Base-by-base conservation (phyloP, 805 yeast species). In the Suhomyces faveliae region DNA sequence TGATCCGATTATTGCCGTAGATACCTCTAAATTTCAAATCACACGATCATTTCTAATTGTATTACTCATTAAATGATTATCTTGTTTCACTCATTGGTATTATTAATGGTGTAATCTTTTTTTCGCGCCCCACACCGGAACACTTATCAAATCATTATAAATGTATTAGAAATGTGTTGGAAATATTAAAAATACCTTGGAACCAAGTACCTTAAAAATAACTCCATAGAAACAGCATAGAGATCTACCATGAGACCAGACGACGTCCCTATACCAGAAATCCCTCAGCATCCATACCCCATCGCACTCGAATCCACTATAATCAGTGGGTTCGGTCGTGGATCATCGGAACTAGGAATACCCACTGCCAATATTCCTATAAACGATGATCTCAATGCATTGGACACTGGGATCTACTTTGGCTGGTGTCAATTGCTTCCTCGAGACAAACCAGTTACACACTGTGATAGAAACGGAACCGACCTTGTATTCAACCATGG, bases 291-390 rank as follows among this genome's bases (percentile, higher is more conserved):
- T 29, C 91, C 91, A 0, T 71, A 77, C 45, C 78, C 78, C 0
- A 64, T 74, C 3, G 67, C 74, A 4, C 66, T 62, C 12, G 63
- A 66, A 41, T 69, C 84, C 11, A 70, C 71, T 23, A 76, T 87
- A 22, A 74, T 84, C 15, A 76, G 91, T 24, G 99, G 99, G 0
- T 94, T 89, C 67, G 99, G 99, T 5, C 78, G 99, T 46, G 99
- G 99, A 0, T 89, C 97, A 0, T 66, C 94, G 0, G 97, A 89
- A 56, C 74, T 94, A 37, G 98, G 98, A 0, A 86, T 90, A 39
- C 99, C 99, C 2, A 94, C 99, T 0, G 98, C 97, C 5, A 92
- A 92, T 60, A 79, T 92, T 4, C 86, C 89, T 1, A 78, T 87
- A 3, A 69, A 79, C 19, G 76, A 80, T 0, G 50, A 64, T 3